Base-by-base conservation (phyloP, 495 filamentous ascomycete genomes). In the Usnea hakonensis region DNA sequence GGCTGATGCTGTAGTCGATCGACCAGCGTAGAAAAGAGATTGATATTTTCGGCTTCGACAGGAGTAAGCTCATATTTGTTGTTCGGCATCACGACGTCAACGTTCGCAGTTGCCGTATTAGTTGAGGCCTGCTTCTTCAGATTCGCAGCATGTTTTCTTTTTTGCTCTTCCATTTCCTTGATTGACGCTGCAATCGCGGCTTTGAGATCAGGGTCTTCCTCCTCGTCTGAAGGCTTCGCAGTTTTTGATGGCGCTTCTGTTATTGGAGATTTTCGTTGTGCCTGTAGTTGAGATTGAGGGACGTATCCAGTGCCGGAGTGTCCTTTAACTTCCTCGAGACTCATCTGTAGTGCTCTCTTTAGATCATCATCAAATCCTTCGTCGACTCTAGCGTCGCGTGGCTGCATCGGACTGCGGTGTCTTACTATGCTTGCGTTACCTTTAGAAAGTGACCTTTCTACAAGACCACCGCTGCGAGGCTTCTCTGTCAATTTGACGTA, bases 81-180 rank as follows among this genome's bases (percentile, higher is more conserved):
- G 73, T 90, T 91, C 1, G 90, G 87, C 23, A 90, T 73, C 21
- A 73, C 65, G n/a, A 74, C 69, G 9, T 69, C 61, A 4, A 71
- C 70, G 43, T 56, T 71, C 3, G 76, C 68, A 21, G 81, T 75
- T 5, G 77, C 70, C 19, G 78, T 75, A 1, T 75, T 74, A n/a
- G 65, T 77, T 13, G 78, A 75, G 5, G 85, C 76, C 62, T 89
- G 86, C 64, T 88, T 86, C 66, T 94, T 94, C 68, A 96, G 75
- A 28, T 83, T 83, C 32, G 87, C 86, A 11, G 90, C 86, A 75
- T 96, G 88, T 63, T 84, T 86, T 73, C 94, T 90, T 75, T 97
- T 97, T 67, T 98, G 95, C 71, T 95, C 87, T 75, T 98, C 94
- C 93, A 97, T 97, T 71, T 98, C 94, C 52, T 88, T 87, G 52